Percentiles rank a stretch among this genome's conserved stretches.
These are phyloP conservation scores for Penicillium concentricum DNA, from an alignment of 2,329 filamentous ascomycete genomes.

Conservation along the genomic window DNA sequence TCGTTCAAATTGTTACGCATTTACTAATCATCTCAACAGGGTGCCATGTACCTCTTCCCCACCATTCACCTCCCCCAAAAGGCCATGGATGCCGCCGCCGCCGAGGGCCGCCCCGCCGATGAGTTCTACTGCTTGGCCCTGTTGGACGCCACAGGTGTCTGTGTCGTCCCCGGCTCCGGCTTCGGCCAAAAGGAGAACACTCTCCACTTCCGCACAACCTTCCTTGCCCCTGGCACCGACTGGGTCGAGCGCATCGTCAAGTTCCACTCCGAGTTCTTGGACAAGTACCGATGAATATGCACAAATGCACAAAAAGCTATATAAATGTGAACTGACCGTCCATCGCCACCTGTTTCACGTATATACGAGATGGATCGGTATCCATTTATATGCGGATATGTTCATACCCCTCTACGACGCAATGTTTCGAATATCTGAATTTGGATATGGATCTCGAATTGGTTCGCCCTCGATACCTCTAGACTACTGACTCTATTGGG, in stretches of 20 bases:
- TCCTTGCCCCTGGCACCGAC: constrained; percentile 91
- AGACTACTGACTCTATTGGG: constrained; percentile 11
- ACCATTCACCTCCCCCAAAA: constrained; percentile 77
- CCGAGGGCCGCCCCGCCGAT: constrained; percentile 73
- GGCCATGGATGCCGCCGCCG: constrained; percentile 71
- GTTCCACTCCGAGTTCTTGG: constrained; percentile 91
- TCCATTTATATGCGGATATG: not conserved
- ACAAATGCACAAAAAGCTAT: not conserved
- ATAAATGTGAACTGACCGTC: not conserved
- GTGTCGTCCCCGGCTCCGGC: constrained; percentile 85
- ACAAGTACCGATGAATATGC: constrained; percentile 58
- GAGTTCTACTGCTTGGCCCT: constrained; percentile 93
- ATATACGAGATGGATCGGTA: not conserved
- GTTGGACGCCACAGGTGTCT: constrained; percentile 91
- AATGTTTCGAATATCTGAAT: not conserved
- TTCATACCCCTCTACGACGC: not conserved
- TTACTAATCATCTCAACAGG: constrained; percentile 50
- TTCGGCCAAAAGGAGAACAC: constrained; percentile 93
- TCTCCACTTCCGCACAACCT: constrained; percentile 93
- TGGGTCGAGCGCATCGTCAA: constrained; percentile 85
- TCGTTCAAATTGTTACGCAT: not conserved
- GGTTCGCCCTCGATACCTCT: constrained; percentile 3
- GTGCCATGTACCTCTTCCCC: constrained; percentile 98
- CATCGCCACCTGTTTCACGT: not conserved
- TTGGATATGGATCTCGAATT: constrained; percentile 2